Conservation (phyloP, 2,329 filamentous ascomycete genomes). For the Penicillium sp. region DNA sequence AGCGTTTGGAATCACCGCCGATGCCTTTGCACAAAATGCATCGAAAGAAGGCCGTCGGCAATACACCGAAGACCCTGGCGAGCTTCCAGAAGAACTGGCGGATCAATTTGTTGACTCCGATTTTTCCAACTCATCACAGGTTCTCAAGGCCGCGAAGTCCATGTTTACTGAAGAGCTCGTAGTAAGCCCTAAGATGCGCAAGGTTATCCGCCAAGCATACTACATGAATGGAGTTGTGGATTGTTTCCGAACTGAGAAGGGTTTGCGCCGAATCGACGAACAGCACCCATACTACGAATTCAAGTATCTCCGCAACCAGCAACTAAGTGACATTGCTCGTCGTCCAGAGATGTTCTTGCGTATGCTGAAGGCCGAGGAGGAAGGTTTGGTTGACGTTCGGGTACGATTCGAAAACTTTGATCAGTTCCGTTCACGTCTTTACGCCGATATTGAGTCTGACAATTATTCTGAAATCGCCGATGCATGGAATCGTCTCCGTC, state of each 20-base stretch:
- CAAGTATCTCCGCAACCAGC: constrained; percentile 91
- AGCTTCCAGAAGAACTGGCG: constrained; percentile 81
- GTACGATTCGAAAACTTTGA: constrained; percentile 74
- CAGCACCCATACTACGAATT: constrained; percentile 96
- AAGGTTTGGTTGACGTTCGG: constrained; percentile 84
- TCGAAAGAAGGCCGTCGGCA: constrained; percentile 75
- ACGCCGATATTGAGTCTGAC: constrained; percentile 85
- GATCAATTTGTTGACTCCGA: constrained; percentile 72
- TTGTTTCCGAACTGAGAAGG: constrained; percentile 90
- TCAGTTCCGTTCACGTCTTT: constrained; percentile 73
- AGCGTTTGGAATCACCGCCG: constrained; percentile 85
- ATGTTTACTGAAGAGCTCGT: constrained; percentile 92
- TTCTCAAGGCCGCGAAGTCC: constrained; percentile 75
- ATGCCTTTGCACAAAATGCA: constrained; percentile 84
- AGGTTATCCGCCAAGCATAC: constrained; percentile 78
- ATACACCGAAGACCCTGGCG: constrained; percentile 79
- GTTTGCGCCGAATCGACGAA: constrained; percentile 88
- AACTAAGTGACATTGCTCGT: constrained; percentile 74
- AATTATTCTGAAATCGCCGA: constrained; percentile 94
- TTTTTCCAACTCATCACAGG: constrained; percentile 72
- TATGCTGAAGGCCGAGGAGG: constrained; percentile 96
- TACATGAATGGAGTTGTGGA: constrained; percentile 83
- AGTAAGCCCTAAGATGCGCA: constrained; percentile 83
- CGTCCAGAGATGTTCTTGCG: constrained; percentile 89
- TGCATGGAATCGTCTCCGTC: constrained; percentile 87